Percentiles rank a stretch among this genome's conserved stretches.
Evolutionary conservation across 2,329 filamentous ascomycete species (phyloP).

Genomic region (Sporothrix brasiliensis): DNA sequence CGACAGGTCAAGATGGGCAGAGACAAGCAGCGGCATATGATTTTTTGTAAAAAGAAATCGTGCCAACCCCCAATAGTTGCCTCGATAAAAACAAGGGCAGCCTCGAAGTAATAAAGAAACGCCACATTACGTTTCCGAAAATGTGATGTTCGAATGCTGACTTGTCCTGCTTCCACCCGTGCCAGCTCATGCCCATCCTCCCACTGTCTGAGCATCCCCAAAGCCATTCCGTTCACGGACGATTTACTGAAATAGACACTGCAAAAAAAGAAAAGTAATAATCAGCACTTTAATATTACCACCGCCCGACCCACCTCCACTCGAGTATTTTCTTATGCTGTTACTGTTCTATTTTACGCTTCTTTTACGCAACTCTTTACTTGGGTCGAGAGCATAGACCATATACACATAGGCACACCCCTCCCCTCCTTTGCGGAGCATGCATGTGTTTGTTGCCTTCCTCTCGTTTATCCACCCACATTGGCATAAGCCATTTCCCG

Average conservation of each 20-base stretch:
- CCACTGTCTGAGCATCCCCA: background rate
- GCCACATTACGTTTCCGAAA: slow-evolving; percentile 20
- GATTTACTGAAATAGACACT: background rate
- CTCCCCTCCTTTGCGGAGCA: background rate
- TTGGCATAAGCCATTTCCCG: background rate
- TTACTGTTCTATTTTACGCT: background rate
- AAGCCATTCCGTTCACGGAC: background rate
- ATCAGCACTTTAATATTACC: background rate
- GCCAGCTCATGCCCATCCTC: background rate
- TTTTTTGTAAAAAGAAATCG: slow-evolving; percentile 7
- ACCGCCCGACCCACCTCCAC: background rate
- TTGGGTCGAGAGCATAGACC: slow-evolving; percentile 4
- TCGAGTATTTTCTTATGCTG: background rate
- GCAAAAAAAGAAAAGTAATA: slow-evolving; percentile 4
- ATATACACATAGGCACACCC: background rate
- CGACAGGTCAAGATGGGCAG: slow-evolving; percentile 4
- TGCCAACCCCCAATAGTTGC: background rate
- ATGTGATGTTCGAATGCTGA: too few species aligned
- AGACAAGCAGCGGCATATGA: background rate
- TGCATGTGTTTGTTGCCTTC: background rate
- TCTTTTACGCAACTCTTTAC: slow-evolving; percentile 21
- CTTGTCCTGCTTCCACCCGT: background rate
- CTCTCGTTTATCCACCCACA: background rate
- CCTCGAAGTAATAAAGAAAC: slow-evolving; percentile 10
- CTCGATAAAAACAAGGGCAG: background rate